Evolutionary conservation across 2,329 filamentous ascomycete genomes (phyloP).

Genomic region (Diplodia scrobiculata): DNA sequence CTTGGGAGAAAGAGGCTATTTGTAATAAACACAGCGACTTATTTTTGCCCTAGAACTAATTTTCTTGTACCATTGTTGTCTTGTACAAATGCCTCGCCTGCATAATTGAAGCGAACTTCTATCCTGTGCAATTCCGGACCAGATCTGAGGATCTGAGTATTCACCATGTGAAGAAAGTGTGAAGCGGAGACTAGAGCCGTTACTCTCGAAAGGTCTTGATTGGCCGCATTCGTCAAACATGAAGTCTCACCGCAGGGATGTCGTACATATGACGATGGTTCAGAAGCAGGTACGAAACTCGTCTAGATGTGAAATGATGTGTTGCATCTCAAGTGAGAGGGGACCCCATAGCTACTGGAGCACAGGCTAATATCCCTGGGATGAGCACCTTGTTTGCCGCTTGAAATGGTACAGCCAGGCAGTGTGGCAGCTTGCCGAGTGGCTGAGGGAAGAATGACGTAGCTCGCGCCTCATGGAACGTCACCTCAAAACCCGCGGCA

Average conservation of each 20-base stretch:
- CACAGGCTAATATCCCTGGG: background rate
- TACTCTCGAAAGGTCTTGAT: background rate
- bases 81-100: background rate
- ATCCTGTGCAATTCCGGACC: background rate
- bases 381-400: background rate
- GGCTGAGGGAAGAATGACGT: slow-evolving; percentile 18
- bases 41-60: background rate
- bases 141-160: background rate
- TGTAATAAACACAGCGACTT: background rate
- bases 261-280: background rate
- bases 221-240: background rate
- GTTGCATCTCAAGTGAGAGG: background rate
- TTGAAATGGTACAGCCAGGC: background rate
- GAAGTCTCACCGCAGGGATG: background rate
- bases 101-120: background rate
- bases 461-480: background rate
- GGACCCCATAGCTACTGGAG: background rate
- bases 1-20: background rate
- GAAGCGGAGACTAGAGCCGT: background rate
- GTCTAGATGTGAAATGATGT: background rate
- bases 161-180: background rate
- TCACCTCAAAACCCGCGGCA: background rate
- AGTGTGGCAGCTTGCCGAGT: background rate
- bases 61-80: background rate
- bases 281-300: slow-evolving; percentile 3